Base-by-base conservation (phyloP, 305 asterid genomes). In the Withania somnifera region DNA sequence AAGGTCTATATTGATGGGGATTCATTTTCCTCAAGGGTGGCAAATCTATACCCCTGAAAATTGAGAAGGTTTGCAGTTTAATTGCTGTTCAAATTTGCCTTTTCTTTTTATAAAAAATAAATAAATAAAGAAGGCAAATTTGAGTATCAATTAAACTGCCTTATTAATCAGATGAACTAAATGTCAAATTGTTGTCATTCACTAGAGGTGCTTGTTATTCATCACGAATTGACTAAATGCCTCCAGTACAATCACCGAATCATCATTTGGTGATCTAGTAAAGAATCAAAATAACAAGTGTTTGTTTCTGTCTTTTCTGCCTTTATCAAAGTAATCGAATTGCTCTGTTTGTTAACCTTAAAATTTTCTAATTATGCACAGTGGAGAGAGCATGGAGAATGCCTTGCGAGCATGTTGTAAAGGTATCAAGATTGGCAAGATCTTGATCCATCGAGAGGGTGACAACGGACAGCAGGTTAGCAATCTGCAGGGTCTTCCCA, bases 331-430 rank as follows among this genome's bases (percentile, higher is more conserved):
- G 57, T 26, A 24, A 75, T 75, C 6, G 3, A 52, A 51, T 51
- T 75, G 26, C 47, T 50, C 42, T 50, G 63, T 51, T 26, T 75
- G 30, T 51, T 50, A 17, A 26, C 32, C 22, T 51, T 51, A 22
- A 36, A 45, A 26, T 11, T 51, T 61, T 60, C 69, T 61, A 24
- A 86, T 63, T 84, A 14, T 83, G 19, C 86, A 52, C 86, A 93
- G 97, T 80, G 98, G 97, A 32, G 98, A 94, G 88, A 94, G 98
- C 88, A 94, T 94, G 98, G 98, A 94, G 84, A 94, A 94, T 78
- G 98, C 98, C 38, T 78, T 94, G 87, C 93, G 97, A 34, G 97
- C 98, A 82, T 94, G 98, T 81, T 94, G 98, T 84, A 94, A 94
- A 85, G 98, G 98, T 71, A 93, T 94, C 73, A 94, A 94, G 85